phyloP scores from a whole-genome alignment of 2,329 filamentous ascomycete genomes.

The Cryphonectria naterciae region DNA sequence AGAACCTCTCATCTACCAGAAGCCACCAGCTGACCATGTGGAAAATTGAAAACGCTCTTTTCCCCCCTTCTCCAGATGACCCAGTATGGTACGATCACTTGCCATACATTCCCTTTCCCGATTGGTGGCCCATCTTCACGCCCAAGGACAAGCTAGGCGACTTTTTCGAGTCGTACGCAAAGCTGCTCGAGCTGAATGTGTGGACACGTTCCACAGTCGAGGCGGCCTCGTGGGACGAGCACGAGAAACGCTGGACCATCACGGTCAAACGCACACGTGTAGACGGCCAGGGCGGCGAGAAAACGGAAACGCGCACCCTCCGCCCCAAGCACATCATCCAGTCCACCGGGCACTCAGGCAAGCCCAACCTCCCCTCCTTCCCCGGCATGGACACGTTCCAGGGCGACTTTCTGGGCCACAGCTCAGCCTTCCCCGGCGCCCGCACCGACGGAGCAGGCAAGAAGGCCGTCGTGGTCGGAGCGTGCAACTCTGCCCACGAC shows the following conservation, averaged over 20 bases:
- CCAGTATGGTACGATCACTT: slow-evolving; percentile 63
- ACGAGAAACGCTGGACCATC: slow-evolving; percentile 57
- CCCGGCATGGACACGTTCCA: slow-evolving; percentile 55
- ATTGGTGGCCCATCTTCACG: slow-evolving; percentile 67
- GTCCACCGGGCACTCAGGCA: slow-evolving; percentile 59
- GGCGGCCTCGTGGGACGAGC: slow-evolving; percentile 52
- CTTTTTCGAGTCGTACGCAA: slow-evolving; percentile 66
- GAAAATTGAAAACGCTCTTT: too few relatives aligned
- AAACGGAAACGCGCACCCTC: slow-evolving; percentile 48
- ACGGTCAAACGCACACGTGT: slow-evolving; percentile 39
- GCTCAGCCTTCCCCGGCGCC: slow-evolving; percentile 62
- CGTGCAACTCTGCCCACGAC: slow-evolving; percentile 71
- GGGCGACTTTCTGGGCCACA: slow-evolving; percentile 65
- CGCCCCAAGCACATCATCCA: slow-evolving; percentile 57
- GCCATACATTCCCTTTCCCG: slow-evolving; percentile 64
- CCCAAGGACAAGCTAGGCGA: slow-evolving; percentile 70
- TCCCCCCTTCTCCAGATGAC: slow-evolving; percentile 47
- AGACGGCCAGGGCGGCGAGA: slow-evolving; percentile 34
- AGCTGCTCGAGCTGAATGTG: slow-evolving; percentile 65
- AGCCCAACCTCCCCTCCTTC: slow-evolving; percentile 38
- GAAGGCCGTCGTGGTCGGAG: slow-evolving; percentile 68
- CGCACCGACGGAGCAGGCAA: slow-evolving; percentile 52
- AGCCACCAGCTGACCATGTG: neutral
- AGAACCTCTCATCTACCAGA: neutral
- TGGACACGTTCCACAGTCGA: slow-evolving; percentile 58